A percentile compares a stretch with the other conserved stretches of the same genome.
Conservation (phyloP, 345 rosid species). For the Eucalyptus pauciflora region DNA sequence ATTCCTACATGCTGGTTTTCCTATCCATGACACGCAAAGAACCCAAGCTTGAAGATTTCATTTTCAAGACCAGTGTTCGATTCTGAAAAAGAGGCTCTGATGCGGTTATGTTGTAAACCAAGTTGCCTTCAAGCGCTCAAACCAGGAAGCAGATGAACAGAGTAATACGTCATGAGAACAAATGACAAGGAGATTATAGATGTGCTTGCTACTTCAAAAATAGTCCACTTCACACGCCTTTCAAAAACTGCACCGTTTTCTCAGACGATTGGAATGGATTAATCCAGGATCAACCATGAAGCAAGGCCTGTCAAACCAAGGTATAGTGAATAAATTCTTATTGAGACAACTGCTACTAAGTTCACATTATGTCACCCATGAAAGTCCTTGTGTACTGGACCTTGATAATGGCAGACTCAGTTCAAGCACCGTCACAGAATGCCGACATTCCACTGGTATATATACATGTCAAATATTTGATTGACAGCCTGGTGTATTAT, state of each 20-base stretch:
- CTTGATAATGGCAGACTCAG: background rate
- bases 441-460: background rate
- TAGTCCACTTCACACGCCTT: background rate
- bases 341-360: too few species aligned
- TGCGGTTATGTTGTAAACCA: background rate
- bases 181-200: background rate
- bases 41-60: background rate
- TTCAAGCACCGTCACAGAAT: background rate
- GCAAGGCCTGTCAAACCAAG: background rate
- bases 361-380: background rate
- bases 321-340: too few species aligned
- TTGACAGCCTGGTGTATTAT: background rate
- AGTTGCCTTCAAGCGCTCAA: background rate
- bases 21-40: background rate
- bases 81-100: background rate
- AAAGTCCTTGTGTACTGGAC: background rate
- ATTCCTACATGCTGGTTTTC: background rate
- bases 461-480: background rate
- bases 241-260: fast-evolving
- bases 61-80: background rate
- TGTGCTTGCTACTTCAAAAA: background rate
- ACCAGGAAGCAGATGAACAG: background rate
- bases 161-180: background rate
- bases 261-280: background rate
- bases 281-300: background rate